Base-by-base conservation (phyloP, 2,329 filamentous ascomycete species). In the Diaporthe ilicicola region DNA sequence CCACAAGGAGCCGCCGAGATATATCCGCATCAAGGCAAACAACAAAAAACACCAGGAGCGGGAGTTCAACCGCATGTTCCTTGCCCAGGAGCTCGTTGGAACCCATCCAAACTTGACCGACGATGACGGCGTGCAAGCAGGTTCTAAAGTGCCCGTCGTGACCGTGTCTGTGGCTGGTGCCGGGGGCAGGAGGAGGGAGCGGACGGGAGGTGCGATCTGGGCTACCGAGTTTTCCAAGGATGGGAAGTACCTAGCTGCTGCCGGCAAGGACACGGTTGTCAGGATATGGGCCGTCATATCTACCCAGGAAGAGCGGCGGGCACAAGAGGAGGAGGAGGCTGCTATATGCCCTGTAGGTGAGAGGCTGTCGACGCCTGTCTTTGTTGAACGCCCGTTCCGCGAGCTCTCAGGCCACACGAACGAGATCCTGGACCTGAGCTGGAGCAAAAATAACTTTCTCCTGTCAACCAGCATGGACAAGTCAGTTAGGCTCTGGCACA, bases 361-460 rank as follows among this genome's bases (percentile, higher is more conserved):
- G 74, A 90, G 90, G 73, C 84, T 98, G 56, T 97, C 93, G 75
- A 95, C 96, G 1, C 95, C 95, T 2, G 95, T 99, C 0, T 98
- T 99, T 78, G 90, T 91, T 74, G 89, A 89, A 62, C 92, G 93
- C 76, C 93, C 95, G 0, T 80, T 93, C 12, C 89, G 91, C 69
- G 93, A 97, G 77, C 98, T 96, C 74, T 84, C 88, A 67, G 95
- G 94, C 5, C 96, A 99, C 78, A 92, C 90, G 0, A 91, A 92
- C 19, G 95, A 97, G 75, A 90, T 99, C 7, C 83, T 99, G 74
- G 95, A 97, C 78, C 81, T 99, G 72, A 97, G 94, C 79, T 99
- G 96, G 96, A 98, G 95, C 84, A 99, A 98, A 86, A 99, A 99
- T 82, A 97, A 97, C 80, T 99, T 99, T 76, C 82, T 99, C 34